A percentile compares a stretch with the other conserved stretches of the same genome.
Conservation (phyloP, 805 yeast genomes). For the Barnettozyma siamensis region DNA sequence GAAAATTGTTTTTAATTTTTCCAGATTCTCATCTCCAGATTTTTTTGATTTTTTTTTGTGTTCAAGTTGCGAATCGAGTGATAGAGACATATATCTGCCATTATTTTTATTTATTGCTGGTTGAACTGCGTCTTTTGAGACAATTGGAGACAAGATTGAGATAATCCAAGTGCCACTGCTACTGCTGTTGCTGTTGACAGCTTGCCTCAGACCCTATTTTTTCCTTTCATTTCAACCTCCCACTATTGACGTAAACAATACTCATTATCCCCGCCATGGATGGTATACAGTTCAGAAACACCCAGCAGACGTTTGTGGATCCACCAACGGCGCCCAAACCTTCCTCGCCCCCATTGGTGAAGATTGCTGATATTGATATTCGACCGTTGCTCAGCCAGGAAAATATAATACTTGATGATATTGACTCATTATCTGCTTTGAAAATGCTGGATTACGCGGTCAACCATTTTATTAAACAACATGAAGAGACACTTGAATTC, state of each 20-base stretch:
- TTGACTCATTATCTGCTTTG: constrained; percentile 9
- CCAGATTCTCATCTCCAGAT: background rate
- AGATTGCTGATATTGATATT: constrained; percentile 13
- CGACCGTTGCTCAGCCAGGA: constrained; percentile 2
- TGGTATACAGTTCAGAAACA: constrained; percentile 5
- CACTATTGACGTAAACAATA: no score
- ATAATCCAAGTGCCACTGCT: no score
- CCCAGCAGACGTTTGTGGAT: constrained; percentile 7
- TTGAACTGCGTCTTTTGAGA: no score
- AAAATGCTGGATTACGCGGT: constrained; percentile 8
- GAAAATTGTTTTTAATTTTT: no score
- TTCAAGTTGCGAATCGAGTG: background rate
- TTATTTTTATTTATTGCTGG: no score
- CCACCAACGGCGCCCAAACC: constrained; percentile 1
- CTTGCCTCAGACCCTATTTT: no score
- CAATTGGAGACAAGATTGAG: no score
- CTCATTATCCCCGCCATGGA: constrained; percentile 3
- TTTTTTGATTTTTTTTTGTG: background rate
- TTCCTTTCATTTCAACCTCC: no score
- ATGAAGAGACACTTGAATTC: no score
- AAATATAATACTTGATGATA: background rate
- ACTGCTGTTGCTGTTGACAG: no score
- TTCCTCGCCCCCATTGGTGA: constrained; percentile 10
- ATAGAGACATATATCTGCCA: no score
- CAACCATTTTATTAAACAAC: background rate